Conservation (phyloP, 306 rosid species). For the Delonix regia region DNA sequence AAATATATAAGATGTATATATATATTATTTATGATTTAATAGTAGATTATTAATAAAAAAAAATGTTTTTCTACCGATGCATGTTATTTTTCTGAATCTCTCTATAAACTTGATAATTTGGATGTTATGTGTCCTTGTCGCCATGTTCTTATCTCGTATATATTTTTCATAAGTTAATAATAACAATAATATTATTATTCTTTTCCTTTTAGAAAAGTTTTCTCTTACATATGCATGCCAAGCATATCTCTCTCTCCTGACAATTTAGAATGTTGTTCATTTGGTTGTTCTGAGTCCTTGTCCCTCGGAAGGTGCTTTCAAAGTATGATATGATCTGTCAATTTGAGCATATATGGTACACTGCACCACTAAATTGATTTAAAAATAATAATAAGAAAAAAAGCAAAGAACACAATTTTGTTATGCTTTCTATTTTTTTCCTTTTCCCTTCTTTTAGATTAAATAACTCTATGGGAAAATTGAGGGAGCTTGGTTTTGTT, state of each 20-base stretch:
- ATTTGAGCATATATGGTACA: constrained; percentile 25
- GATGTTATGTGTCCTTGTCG: too few species aligned
- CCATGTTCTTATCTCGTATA: too few species aligned
- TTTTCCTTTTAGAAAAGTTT: too few species aligned
- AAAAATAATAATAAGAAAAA: neutral
- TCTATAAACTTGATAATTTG: too few species aligned
- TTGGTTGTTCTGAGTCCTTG: constrained; percentile 28
- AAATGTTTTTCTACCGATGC: neutral
- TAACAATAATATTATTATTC: too few species aligned
- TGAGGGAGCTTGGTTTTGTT: neutral
- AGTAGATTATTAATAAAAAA: too few species aligned
- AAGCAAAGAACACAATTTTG: neutral
- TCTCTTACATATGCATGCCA: too few species aligned
- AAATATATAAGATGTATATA: too few species aligned
- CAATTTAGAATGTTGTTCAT: neutral
- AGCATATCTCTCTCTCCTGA: too few species aligned
- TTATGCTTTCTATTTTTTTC: neutral
- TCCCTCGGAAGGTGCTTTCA: constrained; percentile 30
- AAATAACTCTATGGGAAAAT: too few species aligned
- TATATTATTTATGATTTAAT: too few species aligned
- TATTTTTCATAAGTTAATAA: too few species aligned
- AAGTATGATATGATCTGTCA: constrained; percentile 6
- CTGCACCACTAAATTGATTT: constrained; percentile 3
- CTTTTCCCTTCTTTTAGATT: neutral
- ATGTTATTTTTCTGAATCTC: neutral